Evolutionary conservation across 495 filamentous ascomycete genomes (phyloP).

Genomic region (Lineolata rhizophorae): DNA sequence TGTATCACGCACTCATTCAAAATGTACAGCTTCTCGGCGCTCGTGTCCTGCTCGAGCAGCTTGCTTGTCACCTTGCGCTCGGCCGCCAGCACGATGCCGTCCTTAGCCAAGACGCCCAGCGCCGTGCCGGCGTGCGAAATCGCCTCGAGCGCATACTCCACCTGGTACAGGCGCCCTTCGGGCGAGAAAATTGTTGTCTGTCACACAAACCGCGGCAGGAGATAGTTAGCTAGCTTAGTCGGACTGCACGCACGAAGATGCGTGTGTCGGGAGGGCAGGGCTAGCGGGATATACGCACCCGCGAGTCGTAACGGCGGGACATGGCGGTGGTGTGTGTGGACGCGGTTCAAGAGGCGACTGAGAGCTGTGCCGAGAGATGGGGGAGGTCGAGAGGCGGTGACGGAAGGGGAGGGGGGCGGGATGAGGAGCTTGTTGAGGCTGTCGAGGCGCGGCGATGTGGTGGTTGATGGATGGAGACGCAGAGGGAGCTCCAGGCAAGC

Average conservation of each 20-base stretch:
- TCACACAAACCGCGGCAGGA: no score
- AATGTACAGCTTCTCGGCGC: slow-evolving; percentile 97
- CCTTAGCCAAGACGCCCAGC: slow-evolving; percentile 84
- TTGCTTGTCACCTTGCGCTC: slow-evolving; percentile 99
- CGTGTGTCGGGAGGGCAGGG: not conserved
- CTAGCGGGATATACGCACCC: slow-evolving; percentile 33
- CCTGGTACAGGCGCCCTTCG: slow-evolving; percentile 93
- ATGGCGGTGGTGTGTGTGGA: slow-evolving; percentile 36
- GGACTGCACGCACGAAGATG: no score
- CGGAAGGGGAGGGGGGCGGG: slow-evolving; percentile 1
- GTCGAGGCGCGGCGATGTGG: slow-evolving; percentile 1
- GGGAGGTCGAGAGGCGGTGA: not conserved
- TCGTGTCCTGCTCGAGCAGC: slow-evolving; percentile 96
- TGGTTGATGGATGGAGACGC: slow-evolving; percentile 3
- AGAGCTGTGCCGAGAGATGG: no score
- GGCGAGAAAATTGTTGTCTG: slow-evolving; percentile 99
- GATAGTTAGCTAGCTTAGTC: slow-evolving; percentile 20
- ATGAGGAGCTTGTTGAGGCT: not conserved
- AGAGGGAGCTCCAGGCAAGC: slow-evolving; percentile 13
- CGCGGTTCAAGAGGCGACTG: no score
- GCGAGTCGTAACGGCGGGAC: slow-evolving; percentile 96
- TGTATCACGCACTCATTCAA: slow-evolving; percentile 64
- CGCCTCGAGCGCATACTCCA: slow-evolving; percentile 96
- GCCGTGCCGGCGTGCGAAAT: slow-evolving; percentile 97
- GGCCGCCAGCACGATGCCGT: slow-evolving; percentile 96